Evolutionary conservation across 2,329 filamentous ascomycete species (phyloP).

Genomic region (Colletotrichum chrysophilum): DNA sequence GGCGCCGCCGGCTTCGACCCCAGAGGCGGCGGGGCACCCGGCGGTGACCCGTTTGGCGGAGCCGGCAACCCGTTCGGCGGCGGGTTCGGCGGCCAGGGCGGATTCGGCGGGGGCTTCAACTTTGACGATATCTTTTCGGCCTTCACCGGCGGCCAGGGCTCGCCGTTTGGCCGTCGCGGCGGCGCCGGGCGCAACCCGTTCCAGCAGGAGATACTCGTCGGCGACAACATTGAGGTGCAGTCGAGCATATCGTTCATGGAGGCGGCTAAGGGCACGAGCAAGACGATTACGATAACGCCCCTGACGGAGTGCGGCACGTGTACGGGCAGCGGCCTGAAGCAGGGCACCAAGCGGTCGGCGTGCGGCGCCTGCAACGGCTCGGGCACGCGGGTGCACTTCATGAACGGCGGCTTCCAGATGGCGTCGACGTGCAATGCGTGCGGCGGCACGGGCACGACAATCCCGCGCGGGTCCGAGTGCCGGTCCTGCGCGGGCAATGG

Average conservation of each 20-base stretch:
- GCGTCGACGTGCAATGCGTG: constrained; percentile 85
- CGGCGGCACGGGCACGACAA: constrained; percentile 76
- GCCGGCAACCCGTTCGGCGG: constrained; percentile 70
- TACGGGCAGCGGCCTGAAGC: constrained; percentile 81
- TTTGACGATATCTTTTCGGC: constrained; percentile 96
- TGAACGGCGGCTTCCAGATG: constrained; percentile 96
- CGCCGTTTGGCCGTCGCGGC: constrained; percentile 58
- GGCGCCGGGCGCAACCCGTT: constrained; percentile 67
- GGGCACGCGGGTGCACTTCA: constrained; percentile 84
- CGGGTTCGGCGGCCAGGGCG: constrained; percentile 61
- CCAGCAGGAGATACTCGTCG: constrained; percentile 81
- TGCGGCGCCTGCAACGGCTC: constrained; percentile 87
- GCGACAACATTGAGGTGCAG: constrained; percentile 95
- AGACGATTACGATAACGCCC: constrained; percentile 87
- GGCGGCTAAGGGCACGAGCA: constrained; percentile 87
- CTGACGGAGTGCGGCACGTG: constrained; percentile 84
- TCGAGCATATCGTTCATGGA: constrained; percentile 95
- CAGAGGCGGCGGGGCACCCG: constrained; percentile 60
- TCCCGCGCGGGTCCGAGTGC: constrained; percentile 84
- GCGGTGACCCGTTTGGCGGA: constrained; percentile 64
- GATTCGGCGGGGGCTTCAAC: constrained; percentile 85
- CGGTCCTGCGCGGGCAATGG: constrained; percentile 80
- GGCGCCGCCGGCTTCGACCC: constrained; percentile 89
- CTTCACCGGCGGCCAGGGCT: constrained; percentile 66
- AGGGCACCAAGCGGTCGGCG: constrained; percentile 72